Percentiles rank a stretch among this genome's conserved stretches.
Evolutionary conservation across 768 basidiomycete genomes (phyloP).

Genomic region (Termitomyces heimii): DNA sequence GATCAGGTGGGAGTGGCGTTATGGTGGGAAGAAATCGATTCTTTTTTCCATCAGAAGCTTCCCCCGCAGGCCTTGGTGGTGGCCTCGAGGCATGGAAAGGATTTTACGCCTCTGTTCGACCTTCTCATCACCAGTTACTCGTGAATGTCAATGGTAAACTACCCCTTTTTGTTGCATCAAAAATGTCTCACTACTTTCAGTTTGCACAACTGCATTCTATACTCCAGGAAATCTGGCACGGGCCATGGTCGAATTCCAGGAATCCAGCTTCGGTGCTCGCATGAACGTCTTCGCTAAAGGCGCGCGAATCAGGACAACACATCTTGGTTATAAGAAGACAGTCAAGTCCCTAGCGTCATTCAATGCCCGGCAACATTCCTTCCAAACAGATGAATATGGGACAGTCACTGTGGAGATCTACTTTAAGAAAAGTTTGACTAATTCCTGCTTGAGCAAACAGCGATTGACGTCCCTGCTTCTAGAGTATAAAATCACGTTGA

Average conservation of each 20-base stretch:
- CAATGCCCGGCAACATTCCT: slow-evolving; percentile 42
- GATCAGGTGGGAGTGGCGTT: slow-evolving; percentile 50
- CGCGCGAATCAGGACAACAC: slow-evolving; percentile 58
- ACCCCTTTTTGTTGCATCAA: slow-evolving; percentile 26
- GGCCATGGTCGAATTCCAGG: slow-evolving; percentile 49
- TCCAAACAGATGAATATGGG: slow-evolving; percentile 52
- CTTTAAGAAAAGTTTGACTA: slow-evolving; percentile 56
- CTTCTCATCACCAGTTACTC: slow-evolving; percentile 50
- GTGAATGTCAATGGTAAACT: slow-evolving; percentile 56
- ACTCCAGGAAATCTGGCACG: slow-evolving; percentile 58
- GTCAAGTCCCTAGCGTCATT: slow-evolving; percentile 50
- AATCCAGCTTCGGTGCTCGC: slow-evolving; percentile 54
- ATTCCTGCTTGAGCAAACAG: slow-evolving; percentile 24
- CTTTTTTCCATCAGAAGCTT: slow-evolving; percentile 44
- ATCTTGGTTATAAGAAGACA: slow-evolving; percentile 73
- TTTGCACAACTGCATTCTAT: slow-evolving; percentile 58
- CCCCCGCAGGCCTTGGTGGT: slow-evolving; percentile 48
- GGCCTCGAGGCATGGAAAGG: slow-evolving; percentile 53
- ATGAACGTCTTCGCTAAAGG: slow-evolving; percentile 57
- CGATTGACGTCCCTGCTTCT: slow-evolving; percentile 1
- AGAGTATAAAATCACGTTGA: slow-evolving; percentile 60
- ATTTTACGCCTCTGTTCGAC: slow-evolving; percentile 56
- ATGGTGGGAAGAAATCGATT: slow-evolving; percentile 62
- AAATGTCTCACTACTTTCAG: slow-evolving; percentile 19
- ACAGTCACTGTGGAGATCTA: slow-evolving; percentile 59